Percentiles rank a stretch among this genome's conserved stretches.
phyloP scores from a whole-genome alignment of 2,329 filamentous ascomycete species.

The Aureobasidium melanogenum region DNA sequence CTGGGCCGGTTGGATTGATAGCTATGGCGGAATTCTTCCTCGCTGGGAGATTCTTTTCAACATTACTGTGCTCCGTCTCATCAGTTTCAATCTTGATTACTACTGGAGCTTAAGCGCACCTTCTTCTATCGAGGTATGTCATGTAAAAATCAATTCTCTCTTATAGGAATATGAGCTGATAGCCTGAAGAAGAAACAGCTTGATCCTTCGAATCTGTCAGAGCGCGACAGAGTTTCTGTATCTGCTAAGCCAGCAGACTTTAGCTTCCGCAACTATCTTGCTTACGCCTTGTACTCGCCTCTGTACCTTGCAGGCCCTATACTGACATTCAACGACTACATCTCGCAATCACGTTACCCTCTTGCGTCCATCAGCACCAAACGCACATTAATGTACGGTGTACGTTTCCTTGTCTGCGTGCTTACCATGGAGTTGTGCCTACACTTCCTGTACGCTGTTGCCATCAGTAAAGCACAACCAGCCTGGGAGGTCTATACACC shows the following conservation, averaged over 20 bases:
- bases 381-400: conserved; percentile 70
- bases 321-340: conserved; percentile 95
- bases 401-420: conserved; percentile 72
- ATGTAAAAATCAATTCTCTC: not conserved
- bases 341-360: conserved; percentile 71
- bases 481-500: conserved; percentile 78
- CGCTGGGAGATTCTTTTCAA: conserved; percentile 99
- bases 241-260: conserved; percentile 65
- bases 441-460: conserved; percentile 88
- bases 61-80: conserved; percentile 79
- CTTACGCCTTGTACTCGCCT: conserved; percentile 83
- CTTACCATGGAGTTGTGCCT: conserved; percentile 85
- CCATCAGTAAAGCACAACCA: conserved; percentile 74
- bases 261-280: conserved; percentile 76
- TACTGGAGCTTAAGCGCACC: conserved; percentile 75
- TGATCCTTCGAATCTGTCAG: conserved; percentile 76
- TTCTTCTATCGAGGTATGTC: conserved; percentile 69
- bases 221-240: conserved; percentile 73
- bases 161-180: conserved; percentile 43
- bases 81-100: conserved; percentile 96
- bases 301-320: conserved; percentile 91
- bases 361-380: conserved; percentile 53
- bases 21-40: conserved; percentile 70
- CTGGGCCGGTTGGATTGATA: conserved; percentile 67
- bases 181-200: conserved; percentile 90